These are phyloP conservation scores for Benincasa hispida DNA, from an alignment of 306 rosid genomes.

Conservation along the genomic window DNA sequence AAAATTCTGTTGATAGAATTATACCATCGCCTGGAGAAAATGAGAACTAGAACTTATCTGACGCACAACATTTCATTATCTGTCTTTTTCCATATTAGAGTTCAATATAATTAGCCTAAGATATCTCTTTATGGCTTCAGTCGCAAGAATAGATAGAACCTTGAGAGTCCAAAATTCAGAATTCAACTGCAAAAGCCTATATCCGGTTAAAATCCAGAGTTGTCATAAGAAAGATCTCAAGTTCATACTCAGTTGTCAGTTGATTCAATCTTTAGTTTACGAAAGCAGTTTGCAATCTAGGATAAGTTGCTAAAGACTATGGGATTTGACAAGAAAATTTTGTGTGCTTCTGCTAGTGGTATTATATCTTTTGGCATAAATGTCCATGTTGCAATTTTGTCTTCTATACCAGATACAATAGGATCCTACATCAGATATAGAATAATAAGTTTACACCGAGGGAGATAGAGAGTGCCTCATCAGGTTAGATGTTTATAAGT, in stretches of 20 bases:
- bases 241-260: background rate
- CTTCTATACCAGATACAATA: conserved; percentile 82
- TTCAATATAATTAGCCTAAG: background rate
- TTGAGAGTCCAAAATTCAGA: background rate
- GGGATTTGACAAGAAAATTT: background rate
- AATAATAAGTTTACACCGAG: conserved; percentile 4
- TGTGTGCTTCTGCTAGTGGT: background rate
- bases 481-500: background rate
- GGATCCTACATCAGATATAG: conserved; percentile 53
- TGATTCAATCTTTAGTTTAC: background rate
- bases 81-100: background rate
- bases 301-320: background rate
- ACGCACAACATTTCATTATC: background rate
- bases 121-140: background rate
- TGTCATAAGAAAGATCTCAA: background rate
- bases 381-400: conserved; percentile 87
- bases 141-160: background rate
- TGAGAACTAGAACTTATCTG: background rate
- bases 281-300: background rate
- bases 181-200: background rate
- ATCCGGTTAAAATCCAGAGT: background rate
- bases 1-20: background rate
- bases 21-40: background rate
- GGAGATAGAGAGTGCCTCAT: conserved; percentile 3
- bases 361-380: conserved; percentile 90